phyloP scores from a whole-genome alignment of 768 basidiomycete genomes.

The Pisolithus orientalis region DNA sequence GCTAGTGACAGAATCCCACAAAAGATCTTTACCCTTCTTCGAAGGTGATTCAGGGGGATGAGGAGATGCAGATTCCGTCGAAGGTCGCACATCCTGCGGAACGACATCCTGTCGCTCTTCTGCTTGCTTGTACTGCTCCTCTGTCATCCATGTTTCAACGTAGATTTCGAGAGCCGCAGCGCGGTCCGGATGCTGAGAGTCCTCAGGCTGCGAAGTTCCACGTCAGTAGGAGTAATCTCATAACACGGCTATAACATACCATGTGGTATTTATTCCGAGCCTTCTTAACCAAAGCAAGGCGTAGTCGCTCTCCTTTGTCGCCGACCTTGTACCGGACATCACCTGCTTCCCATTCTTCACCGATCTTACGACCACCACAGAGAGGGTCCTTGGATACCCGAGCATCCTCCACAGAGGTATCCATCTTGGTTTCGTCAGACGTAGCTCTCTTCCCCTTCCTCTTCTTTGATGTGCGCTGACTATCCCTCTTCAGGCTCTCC shows the following conservation, averaged over 20 bases:
- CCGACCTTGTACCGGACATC: constrained; percentile 69
- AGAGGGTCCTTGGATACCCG: constrained; percentile 41
- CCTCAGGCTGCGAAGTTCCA: constrained; percentile 48
- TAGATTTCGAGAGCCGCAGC: constrained; percentile 62
- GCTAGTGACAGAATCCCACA: constrained; percentile 59
- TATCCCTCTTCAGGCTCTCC: constrained; percentile 6
- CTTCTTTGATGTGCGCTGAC: constrained; percentile 32
- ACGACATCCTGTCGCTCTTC: constrained; percentile 55
- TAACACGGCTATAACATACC: constrained; percentile 39
- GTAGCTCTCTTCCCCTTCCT: constrained; percentile 46
- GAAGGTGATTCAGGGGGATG: constrained; percentile 33
- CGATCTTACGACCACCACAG: constrained; percentile 54
- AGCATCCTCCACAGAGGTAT: constrained; percentile 46
- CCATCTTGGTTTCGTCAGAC: constrained; percentile 34
- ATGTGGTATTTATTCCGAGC: constrained; percentile 64
- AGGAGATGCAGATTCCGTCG: constrained; percentile 38
- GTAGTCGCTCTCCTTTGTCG: constrained; percentile 59
- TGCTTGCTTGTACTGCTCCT: constrained; percentile 62
- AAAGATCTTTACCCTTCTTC: constrained; percentile 55
- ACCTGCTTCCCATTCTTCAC: constrained; percentile 73
- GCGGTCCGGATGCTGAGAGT: constrained; percentile 74
- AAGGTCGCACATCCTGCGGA: constrained; percentile 58
- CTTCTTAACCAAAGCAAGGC: constrained; percentile 67
- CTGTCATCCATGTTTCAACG: constrained; percentile 75
- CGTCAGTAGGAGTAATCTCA: constrained; percentile 1